A percentile compares a stretch with the other conserved stretches of the same genome.
These are phyloP conservation scores for Escallonia herrerae DNA, from an alignment of 129 eudicot species.

Conservation along the genomic window DNA sequence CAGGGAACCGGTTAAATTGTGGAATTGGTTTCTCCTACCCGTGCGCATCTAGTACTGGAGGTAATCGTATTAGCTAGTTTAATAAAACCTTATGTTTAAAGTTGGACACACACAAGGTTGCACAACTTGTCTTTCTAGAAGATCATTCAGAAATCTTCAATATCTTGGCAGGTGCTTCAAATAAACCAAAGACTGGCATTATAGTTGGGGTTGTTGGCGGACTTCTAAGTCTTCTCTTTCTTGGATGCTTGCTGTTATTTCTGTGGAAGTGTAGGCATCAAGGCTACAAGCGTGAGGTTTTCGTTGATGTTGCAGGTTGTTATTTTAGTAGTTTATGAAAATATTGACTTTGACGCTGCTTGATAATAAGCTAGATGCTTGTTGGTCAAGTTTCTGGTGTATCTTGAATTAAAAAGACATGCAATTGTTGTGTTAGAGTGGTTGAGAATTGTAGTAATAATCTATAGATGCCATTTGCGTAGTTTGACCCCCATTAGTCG, in stretches of 20 bases:
- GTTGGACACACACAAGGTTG: not conserved
- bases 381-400: not conserved
- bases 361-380: too few species aligned
- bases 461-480: too few species aligned
- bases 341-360: too few species aligned
- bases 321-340: conserved; percentile 1
- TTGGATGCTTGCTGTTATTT: conserved; percentile 47
- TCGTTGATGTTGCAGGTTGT: conserved; percentile 87
- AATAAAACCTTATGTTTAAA: not conserved
- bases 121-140: not conserved
- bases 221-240: conserved; percentile 43
- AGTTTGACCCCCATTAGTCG: too few species aligned
- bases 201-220: conserved; percentile 57
- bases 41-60: conserved; percentile 61
- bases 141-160: conserved; percentile 7
- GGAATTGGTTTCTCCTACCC: conserved; percentile 37
- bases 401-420: not conserved
- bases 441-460: too few species aligned
- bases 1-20: conserved; percentile 77
- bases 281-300: conserved; percentile 78
- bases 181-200: conserved; percentile 56
- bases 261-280: conserved; percentile 59
- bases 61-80: conserved; percentile 21
- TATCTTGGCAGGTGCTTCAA: conserved; percentile 47
- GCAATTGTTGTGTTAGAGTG: not conserved